These are phyloP conservation scores for Brassica rapa DNA, from an alignment of 345 rosid genomes.

Conservation along the genomic window DNA sequence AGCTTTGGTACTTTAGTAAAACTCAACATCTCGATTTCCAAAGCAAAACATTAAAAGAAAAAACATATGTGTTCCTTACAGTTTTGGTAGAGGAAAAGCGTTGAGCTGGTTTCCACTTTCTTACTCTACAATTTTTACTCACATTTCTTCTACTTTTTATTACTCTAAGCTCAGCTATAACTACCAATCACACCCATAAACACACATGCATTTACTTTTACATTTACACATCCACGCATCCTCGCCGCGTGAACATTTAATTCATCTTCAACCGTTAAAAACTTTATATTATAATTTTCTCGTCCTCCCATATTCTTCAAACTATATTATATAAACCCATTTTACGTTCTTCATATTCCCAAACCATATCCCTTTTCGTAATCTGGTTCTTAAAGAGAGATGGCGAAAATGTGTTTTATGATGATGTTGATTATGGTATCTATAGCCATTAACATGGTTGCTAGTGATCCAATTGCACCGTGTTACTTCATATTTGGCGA, in stretches of 20 bases:
- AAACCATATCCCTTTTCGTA: neutral
- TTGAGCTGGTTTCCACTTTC: too few species aligned
- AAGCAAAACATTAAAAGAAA: constrained; percentile 23
- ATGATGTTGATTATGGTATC: constrained; percentile 20
- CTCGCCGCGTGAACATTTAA: constrained; percentile 41
- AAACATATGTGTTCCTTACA: too few species aligned
- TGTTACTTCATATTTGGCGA: constrained; percentile 89
- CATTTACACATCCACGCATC: constrained; percentile 23
- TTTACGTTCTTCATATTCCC: constrained; percentile 12
- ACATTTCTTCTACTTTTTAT: too few species aligned
- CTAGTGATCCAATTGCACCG: constrained; percentile 65
- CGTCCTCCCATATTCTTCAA: constrained; percentile 18
- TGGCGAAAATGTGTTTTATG: constrained; percentile 31
- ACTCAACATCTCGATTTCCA: constrained; percentile 29
- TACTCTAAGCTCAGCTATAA: too few species aligned
- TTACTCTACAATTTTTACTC: too few species aligned
- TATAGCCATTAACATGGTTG: constrained; percentile 27
- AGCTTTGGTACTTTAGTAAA: constrained; percentile 8
- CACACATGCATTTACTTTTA: constrained; percentile 30
- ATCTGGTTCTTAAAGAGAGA: constrained; percentile 9
- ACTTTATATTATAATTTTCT: neutral
- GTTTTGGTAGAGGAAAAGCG: too few species aligned
- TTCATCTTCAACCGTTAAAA: constrained; percentile 35
- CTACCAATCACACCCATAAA: neutral
- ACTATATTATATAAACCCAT: constrained; percentile 33